These are phyloP conservation scores for Paramecium pentaurelia DNA, from an alignment of 73 alveolate genomes.

Conservation along the genomic window DNA sequence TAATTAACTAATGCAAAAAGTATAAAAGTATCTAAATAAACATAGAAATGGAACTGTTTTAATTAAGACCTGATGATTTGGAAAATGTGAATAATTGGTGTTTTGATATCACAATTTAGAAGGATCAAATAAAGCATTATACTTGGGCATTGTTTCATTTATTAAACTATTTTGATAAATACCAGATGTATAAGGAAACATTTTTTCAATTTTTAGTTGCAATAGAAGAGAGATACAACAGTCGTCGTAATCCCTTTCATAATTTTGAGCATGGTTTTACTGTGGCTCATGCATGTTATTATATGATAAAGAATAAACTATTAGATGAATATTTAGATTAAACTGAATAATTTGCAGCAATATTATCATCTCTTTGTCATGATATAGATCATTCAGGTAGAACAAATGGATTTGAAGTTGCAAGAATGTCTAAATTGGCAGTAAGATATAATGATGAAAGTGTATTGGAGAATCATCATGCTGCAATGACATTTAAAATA, in stretches of 20 bases:
- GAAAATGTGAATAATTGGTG: constrained; percentile 43
- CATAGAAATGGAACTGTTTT: constrained; percentile 22
- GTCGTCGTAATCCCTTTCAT: constrained; percentile 64
- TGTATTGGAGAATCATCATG: constrained; percentile 63
- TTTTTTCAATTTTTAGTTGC: constrained; percentile 42
- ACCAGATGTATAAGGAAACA: constrained; percentile 38
- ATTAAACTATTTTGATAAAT: constrained; percentile 23
- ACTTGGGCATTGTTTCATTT: constrained; percentile 56
- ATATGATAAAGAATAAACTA: constrained; percentile 39
- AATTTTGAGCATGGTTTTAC: constrained; percentile 65
- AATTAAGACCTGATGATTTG: constrained; percentile 15
- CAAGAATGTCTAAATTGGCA: constrained; percentile 60
- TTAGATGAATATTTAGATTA: constrained; percentile 32
- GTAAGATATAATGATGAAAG: constrained; percentile 60
- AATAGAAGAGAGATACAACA: constrained; percentile 47
- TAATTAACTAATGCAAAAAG: constrained; percentile 36
- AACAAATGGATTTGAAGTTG: constrained; percentile 65
- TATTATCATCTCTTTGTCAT: constrained; percentile 58
- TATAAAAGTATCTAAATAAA: neutral
- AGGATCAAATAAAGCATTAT: constrained; percentile 12
- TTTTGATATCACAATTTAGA: neutral
- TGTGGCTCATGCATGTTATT: constrained; percentile 60
- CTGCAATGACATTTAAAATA: constrained; percentile 47
- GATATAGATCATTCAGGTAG: constrained; percentile 65
- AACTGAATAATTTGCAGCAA: constrained; percentile 50